Base-by-base conservation (phyloP, 352 stramenopile species). In the Pseudoperonospora humuli region DNA sequence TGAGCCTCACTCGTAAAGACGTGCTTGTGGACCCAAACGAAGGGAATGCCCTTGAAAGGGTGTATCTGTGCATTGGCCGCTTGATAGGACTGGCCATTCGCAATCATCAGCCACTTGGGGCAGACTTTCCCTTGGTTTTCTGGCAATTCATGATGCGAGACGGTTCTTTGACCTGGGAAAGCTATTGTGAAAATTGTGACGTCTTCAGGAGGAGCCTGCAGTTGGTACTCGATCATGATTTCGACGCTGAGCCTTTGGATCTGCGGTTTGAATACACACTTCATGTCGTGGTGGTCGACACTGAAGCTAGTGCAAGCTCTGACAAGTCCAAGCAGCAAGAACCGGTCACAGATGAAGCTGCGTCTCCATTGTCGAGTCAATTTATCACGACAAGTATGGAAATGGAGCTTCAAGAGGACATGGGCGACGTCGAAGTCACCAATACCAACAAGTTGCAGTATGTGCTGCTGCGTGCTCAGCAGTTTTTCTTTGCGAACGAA, bases 401-500 rank as follows among this genome's bases (percentile, higher is more conserved):
- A 36, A 61, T 90, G 51, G 73, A 84, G 26, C 57, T 90, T 9
- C 29, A 68, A 50, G 45, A 53, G 0, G 49, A 46, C 19, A 65
- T 53, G 19, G 61, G 61, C 0, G 24, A 61, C 3, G 58, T 51
- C 1, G 47, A 51, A 8, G 73, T 90, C 24, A 86, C 70, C 3
- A 87, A 90, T 40, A 46, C 46, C 8, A 90, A 86, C 62, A 90
- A 90, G 52, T 31, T 32, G 3, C 40, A 67, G 46, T 90, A 85
- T 38, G 75, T 87, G 8, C 23, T 73, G 32, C 46, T 79, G 13
- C 70, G 75, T 14, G 78, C 78, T 4, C 57, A 70, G 39, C 66
- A 77, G 29, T 71, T 69, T 29, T 87, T 86, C 49, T 85, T 83
- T 33, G 65, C 67, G 7, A 63, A 79, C 32, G 73, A 82, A 38